These are phyloP conservation scores for Cutaneotrichosporon curvatum DNA, from an alignment of 1,284 basidiomycete species.

Conservation along the genomic window DNA sequence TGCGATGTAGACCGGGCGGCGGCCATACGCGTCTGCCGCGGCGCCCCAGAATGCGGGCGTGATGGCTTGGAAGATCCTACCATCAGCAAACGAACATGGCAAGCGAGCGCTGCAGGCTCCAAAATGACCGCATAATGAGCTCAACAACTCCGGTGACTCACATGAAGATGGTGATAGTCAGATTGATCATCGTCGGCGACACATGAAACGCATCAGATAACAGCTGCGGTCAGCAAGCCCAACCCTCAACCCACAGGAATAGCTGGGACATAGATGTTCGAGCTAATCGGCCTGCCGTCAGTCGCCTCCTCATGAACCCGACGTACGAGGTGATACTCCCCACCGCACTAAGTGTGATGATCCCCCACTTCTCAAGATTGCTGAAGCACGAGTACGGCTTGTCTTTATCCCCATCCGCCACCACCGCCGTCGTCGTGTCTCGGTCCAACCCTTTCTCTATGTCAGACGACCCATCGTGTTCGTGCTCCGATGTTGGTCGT, in stretches of 20 bases:
- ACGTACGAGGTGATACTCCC: conserved; percentile 35
- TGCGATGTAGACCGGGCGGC: conserved; percentile 34
- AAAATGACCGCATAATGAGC: too few species aligned
- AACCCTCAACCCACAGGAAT: conserved; percentile 25
- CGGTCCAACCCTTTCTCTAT: conserved; percentile 32
- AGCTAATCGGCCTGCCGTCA: conserved; percentile 31
- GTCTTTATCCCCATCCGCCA: too few species aligned
- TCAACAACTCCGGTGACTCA: too few species aligned
- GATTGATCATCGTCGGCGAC: conserved; percentile 31
- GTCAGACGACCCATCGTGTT: too few species aligned
- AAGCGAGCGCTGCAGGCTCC: background rate
- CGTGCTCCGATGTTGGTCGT: too few species aligned
- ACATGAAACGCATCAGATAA: conserved; percentile 21
- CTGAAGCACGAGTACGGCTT: conserved; percentile 28
- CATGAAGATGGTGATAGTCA: conserved; percentile 38
- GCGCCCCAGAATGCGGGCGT: conserved; percentile 37
- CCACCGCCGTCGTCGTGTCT: background rate
- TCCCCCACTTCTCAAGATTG: conserved; percentile 31
- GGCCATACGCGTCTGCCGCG: conserved; percentile 29
- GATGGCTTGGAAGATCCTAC: conserved; percentile 29
- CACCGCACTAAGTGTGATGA: conserved; percentile 28
- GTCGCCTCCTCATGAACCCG: background rate
- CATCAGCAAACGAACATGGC: background rate
- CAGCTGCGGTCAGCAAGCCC: too few species aligned
- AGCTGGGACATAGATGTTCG: conserved; percentile 37